phyloP scores from a whole-genome alignment of 192 early-diverging fungal species.

The Glomus cerebriforme region DNA sequence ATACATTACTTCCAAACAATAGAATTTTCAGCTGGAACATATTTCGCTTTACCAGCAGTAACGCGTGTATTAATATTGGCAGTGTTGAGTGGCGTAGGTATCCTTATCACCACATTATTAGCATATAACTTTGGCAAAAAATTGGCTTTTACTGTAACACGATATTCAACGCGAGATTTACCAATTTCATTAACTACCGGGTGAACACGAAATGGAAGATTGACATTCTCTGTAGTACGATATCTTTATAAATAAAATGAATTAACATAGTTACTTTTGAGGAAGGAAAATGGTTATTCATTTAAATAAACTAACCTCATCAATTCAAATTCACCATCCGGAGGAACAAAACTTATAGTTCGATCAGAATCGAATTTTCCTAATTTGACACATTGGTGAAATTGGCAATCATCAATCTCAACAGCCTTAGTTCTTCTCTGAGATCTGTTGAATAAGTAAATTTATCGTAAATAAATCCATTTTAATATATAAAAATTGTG shows the following conservation, averaged over 20 bases:
- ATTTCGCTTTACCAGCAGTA: slow-evolving; percentile 88
- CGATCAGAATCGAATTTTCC: slow-evolving; percentile 90
- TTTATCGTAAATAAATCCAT: background rate
- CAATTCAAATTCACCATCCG: slow-evolving; percentile 95
- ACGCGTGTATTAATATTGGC: slow-evolving; percentile 81
- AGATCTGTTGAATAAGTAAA: background rate
- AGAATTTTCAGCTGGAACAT: slow-evolving; percentile 89
- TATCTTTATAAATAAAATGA: slow-evolving; percentile 51
- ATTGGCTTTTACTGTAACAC: slow-evolving; percentile 85
- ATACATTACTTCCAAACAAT: slow-evolving; percentile 92
- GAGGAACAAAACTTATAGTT: slow-evolving; percentile 97
- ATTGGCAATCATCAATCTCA: slow-evolving; percentile 96
- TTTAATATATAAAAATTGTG: background rate
- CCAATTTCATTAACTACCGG: slow-evolving; percentile 89
- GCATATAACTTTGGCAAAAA: slow-evolving; percentile 88
- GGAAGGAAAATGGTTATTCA: background rate
- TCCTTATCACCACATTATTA: slow-evolving; percentile 83
- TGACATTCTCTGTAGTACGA: slow-evolving; percentile 94
- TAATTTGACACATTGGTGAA: slow-evolving; percentile 97
- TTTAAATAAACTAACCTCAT: slow-evolving; percentile 64
- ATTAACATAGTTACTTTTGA: background rate
- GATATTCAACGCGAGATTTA: slow-evolving; percentile 82
- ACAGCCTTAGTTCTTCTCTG: slow-evolving; percentile 59
- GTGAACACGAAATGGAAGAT: slow-evolving; percentile 92
- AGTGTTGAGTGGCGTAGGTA: slow-evolving; percentile 92